These are phyloP conservation scores for Hypericum perforatum DNA, from an alignment of 345 rosid species.

Conservation along the genomic window DNA sequence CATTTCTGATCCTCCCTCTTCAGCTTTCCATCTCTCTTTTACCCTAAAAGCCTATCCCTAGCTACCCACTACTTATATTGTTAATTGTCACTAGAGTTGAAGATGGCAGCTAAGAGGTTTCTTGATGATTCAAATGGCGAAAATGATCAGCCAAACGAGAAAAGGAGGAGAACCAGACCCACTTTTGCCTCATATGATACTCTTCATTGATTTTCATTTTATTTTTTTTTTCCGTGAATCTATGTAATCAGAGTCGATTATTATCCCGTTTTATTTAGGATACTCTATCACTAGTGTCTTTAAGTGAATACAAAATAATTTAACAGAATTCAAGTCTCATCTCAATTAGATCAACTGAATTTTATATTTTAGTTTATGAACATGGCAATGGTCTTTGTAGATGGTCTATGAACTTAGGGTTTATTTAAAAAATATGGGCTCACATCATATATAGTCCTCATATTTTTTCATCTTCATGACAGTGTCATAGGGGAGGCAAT, in stretches of 20 bases:
- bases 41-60: not conserved
- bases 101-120: constrained; percentile 63
- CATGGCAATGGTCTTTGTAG: not conserved
- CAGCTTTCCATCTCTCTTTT: not conserved
- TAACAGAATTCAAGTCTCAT: not conserved
- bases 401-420: not conserved
- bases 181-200: constrained; percentile 58
- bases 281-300: too few relatives aligned
- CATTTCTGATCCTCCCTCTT: not conserved
- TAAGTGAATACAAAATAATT: too few relatives aligned
- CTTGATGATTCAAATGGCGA: constrained; percentile 31
- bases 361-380: not conserved
- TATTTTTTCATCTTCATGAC: not conserved
- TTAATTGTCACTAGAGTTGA: too few relatives aligned
- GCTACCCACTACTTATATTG: not conserved
- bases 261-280: not conserved
- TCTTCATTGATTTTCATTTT: not conserved
- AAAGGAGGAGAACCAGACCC: constrained; percentile 41
- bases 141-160: constrained; percentile 39
- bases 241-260: not conserved
- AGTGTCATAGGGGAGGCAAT: constrained; percentile 55
- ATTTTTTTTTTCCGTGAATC: too few relatives aligned
- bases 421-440: not conserved
- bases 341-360: not conserved
- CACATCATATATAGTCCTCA: not conserved